Evolutionary conservation across 139 green algal species (phyloP).

Genomic region (Nannochloris sp.): DNA sequence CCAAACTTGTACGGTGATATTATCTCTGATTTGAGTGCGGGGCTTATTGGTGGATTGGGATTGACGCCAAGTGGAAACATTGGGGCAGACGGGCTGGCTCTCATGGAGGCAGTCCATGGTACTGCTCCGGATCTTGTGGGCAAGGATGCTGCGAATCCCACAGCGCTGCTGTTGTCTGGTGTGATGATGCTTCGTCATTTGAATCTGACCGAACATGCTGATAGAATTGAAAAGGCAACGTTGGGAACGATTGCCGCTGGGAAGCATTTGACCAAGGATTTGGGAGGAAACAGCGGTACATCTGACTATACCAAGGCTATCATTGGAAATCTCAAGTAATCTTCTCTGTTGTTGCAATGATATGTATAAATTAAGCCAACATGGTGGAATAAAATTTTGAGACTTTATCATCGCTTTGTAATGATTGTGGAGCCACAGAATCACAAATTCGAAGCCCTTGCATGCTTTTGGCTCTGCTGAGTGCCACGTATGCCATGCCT

Average conservation of each 20-base stretch:
- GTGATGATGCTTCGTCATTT: constrained; percentile 95
- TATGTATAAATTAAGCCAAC: neutral
- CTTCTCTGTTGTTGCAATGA: neutral
- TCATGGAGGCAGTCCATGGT: constrained; percentile 93
- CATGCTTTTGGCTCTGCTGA: constrained; percentile 38
- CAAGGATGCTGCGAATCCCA: constrained; percentile 90
- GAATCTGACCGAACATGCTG: constrained; percentile 17
- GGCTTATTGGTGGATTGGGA: constrained; percentile 89
- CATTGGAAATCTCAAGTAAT: constrained; percentile 36
- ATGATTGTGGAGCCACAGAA: constrained; percentile 16
- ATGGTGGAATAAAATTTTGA: constrained; percentile 18
- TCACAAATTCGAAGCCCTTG: constrained; percentile 34
- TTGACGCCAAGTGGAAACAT: constrained; percentile 85
- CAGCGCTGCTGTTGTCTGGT: constrained; percentile 77
- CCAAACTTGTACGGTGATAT: constrained; percentile 97
- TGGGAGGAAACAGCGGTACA: constrained; percentile 68
- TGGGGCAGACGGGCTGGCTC: constrained; percentile 61
- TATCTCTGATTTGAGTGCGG: constrained; percentile 88
- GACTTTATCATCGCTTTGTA: constrained; percentile 29
- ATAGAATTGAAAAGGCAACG: constrained; percentile 59
- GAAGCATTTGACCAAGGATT: constrained; percentile 79
- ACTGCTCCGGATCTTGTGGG: constrained; percentile 88
- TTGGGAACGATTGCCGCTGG: constrained; percentile 71
- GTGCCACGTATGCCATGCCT: constrained; percentile 65
- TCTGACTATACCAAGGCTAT: constrained; percentile 87